Percentiles rank a stretch among this genome's conserved stretches.
Evolutionary conservation across 495 filamentous ascomycete genomes (phyloP).

Genomic region (Clohesyomyces aquaticus): DNA sequence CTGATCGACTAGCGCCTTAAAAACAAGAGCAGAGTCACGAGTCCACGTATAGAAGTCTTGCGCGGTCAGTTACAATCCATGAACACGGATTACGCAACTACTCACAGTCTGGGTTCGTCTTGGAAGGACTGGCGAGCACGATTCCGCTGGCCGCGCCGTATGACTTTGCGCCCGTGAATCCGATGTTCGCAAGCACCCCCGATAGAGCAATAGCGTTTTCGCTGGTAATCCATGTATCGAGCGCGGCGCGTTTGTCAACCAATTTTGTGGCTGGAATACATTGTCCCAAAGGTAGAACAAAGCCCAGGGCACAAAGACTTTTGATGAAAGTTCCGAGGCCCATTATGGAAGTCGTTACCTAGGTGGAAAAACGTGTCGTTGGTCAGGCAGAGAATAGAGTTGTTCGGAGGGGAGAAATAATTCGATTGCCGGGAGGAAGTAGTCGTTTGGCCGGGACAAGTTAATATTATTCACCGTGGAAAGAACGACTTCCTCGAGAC

Average conservation of each 20-base stretch:
- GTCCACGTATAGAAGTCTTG: conserved; percentile 70
- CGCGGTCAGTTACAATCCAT: background rate
- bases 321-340: background rate
- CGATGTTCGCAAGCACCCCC: conserved; percentile 34
- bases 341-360: too few species aligned
- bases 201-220: conserved; percentile 18
- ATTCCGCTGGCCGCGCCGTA: conserved; percentile 25
- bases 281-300: background rate
- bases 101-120: conserved; percentile 27
- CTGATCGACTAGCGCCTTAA: conserved; percentile 63
- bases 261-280: background rate
- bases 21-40: conserved; percentile 68
- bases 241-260: conserved; percentile 23
- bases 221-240: conserved; percentile 26
- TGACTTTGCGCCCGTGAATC: conserved; percentile 25
- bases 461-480: background rate
- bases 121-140: conserved; percentile 31
- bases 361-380: too few species aligned
- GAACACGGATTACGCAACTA: background rate
- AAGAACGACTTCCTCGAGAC: background rate
- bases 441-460: too few species aligned
- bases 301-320: background rate
- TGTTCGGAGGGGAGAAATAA: too few species aligned
- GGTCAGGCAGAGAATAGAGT: too few species aligned
- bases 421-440: too few species aligned